A percentile compares a stretch with the other conserved stretches of the same genome.
These are phyloP conservation scores for Trichoderma virens DNA, from an alignment of 495 filamentous ascomycete genomes.

Conservation along the genomic window DNA sequence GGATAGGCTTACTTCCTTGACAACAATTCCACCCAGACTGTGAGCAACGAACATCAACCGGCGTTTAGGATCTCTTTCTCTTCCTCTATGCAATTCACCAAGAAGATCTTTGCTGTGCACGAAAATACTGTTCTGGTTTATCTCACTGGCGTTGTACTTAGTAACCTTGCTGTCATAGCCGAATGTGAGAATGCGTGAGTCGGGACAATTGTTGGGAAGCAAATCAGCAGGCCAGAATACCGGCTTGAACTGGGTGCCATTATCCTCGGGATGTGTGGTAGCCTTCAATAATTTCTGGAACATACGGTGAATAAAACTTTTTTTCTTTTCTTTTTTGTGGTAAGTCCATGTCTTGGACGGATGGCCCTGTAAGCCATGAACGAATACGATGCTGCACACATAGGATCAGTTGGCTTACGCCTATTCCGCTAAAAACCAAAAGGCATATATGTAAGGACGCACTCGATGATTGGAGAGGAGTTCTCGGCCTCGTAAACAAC, in stretches of 20 bases:
- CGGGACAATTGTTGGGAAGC: slow-evolving; percentile 23
- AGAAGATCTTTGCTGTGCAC: slow-evolving; percentile 32
- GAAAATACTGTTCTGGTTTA: slow-evolving; percentile 26
- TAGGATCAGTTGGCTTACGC: not conserved
- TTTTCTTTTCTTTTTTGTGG: not conserved
- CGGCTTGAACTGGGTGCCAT: not conserved
- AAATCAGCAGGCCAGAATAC: slow-evolving; percentile 32
- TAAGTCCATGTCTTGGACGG: slow-evolving; percentile 22
- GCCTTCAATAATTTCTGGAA: not conserved
- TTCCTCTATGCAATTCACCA: slow-evolving; percentile 12
- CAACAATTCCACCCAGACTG: not conserved
- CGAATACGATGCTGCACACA: slow-evolving; percentile 22
- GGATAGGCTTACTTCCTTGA: not conserved
- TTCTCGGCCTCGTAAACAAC: not conserved
- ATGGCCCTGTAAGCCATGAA: slow-evolving; percentile 26
- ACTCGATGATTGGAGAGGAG: not conserved
- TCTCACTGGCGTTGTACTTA: slow-evolving; percentile 16
- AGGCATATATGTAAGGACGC: not conserved
- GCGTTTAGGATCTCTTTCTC: slow-evolving; percentile 13
- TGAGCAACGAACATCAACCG: slow-evolving; percentile 33
- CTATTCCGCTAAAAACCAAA: not conserved
- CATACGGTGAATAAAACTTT: not conserved
- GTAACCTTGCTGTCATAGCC: slow-evolving; percentile 35
- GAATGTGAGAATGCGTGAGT: slow-evolving; percentile 29
- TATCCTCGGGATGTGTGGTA: not conserved